A percentile compares a stretch with the other conserved stretches of the same genome.
These are phyloP conservation scores for Fonsecaea multimorphosa DNA, from an alignment of 2,329 filamentous ascomycete genomes.

Conservation along the genomic window DNA sequence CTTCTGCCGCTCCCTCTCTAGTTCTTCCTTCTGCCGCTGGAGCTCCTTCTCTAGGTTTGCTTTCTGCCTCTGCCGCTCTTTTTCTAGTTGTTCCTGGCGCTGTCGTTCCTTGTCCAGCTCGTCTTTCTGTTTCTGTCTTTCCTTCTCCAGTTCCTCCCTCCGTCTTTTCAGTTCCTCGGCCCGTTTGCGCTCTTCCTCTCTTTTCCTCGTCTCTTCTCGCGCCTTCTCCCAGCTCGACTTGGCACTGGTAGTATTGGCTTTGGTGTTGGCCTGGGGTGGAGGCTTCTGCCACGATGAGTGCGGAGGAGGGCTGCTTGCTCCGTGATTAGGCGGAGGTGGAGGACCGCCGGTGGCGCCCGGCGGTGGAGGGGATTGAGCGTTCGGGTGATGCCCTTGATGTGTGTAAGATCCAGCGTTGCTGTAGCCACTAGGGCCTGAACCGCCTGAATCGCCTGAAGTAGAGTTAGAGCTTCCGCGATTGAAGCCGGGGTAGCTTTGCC, in stretches of 20 bases:
- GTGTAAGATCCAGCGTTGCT: conserved; percentile 21
- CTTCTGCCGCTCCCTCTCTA: conserved; percentile 36
- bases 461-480: conserved; percentile 11
- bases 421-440: conserved; percentile 23
- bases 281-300: conserved; percentile 41
- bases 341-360: conserved; percentile 17
- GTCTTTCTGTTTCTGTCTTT: conserved; percentile 39
- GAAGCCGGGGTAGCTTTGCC: conserved; percentile 37
- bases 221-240: conserved; percentile 42
- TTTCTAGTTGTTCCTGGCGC: conserved; percentile 42
- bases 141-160: conserved; percentile 38
- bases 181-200: conserved; percentile 39
- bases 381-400: conserved; percentile 8
- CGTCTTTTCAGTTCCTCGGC: conserved; percentile 39
- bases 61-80: conserved; percentile 28
- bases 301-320: conserved; percentile 33
- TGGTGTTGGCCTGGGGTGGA: conserved; percentile 34
- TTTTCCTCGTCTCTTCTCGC: conserved; percentile 41
- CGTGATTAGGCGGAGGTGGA: conserved; percentile 24
- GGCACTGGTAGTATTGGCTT: conserved; percentile 33
- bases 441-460: conserved; percentile 24
- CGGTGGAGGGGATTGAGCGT: conserved; percentile 10
- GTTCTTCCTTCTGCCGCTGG: conserved; percentile 38
- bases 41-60: conserved; percentile 41
- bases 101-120: conserved; percentile 39